Conservation (phyloP, 768 basidiomycete genomes). For the Tylopilus sp. region DNA sequence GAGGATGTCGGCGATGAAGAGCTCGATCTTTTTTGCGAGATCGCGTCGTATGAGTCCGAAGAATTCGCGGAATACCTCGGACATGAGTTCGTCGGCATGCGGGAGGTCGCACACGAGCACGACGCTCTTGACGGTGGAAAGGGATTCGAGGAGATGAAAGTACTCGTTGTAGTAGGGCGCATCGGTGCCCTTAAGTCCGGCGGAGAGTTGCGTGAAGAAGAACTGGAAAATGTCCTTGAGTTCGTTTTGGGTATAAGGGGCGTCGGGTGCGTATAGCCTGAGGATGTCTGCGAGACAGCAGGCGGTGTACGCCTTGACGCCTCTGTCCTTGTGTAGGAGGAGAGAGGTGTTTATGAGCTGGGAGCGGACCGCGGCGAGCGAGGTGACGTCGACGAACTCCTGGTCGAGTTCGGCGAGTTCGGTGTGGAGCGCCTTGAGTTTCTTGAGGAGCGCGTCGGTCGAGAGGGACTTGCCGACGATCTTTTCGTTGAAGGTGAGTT, state of each 20-base stretch:
- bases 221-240: constrained; percentile 97
- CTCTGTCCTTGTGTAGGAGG: constrained; percentile 91
- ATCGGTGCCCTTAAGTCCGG: constrained; percentile 71
- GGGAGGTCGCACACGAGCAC: constrained; percentile 92
- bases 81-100: constrained; percentile 78
- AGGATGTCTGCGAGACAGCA: constrained; percentile 95
- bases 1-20: constrained; percentile 87
- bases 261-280: constrained; percentile 92
- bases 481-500: constrained; percentile 78
- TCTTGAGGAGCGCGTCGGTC: constrained; percentile 82
- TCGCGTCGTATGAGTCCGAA: constrained; percentile 77
- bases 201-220: constrained; percentile 82
- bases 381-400: constrained; percentile 72
- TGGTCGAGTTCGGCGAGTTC: constrained; percentile 85
- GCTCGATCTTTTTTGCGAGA: constrained; percentile 76
- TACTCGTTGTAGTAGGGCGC: constrained; percentile 89
- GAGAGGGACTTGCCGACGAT: constrained; percentile 71
- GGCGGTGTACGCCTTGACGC: constrained; percentile 92
- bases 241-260: constrained; percentile 87
- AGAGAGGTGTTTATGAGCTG: constrained; percentile 80
- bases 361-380: constrained; percentile 65
- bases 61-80: constrained; percentile 78
- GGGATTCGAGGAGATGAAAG: constrained; percentile 89
- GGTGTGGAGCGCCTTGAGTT: constrained; percentile 72
- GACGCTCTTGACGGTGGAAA: constrained; percentile 92